A percentile compares a stretch with the other conserved stretches of the same genome.
Evolutionary conservation across 2,329 filamentous ascomycete species (phyloP).

Genomic region (Ciborinia camelliae): DNA sequence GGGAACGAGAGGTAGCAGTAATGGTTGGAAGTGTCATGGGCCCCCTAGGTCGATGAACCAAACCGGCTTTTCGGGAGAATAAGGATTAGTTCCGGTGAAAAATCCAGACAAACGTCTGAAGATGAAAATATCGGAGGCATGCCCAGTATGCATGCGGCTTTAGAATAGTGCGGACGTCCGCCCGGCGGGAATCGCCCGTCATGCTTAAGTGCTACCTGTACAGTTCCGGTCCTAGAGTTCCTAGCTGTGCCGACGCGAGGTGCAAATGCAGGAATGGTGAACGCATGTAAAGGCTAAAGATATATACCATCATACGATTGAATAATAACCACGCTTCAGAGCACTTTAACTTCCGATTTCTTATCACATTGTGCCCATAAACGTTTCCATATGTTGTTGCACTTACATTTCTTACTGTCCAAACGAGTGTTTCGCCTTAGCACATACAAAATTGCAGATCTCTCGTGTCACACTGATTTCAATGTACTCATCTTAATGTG

Average conservation of each 20-base stretch:
- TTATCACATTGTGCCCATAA: background rate
- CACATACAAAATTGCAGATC: background rate
- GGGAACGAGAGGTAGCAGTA: slow-evolving; percentile 90
- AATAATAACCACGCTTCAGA: background rate
- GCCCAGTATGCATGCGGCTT: background rate
- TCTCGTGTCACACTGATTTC: background rate
- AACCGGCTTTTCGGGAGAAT: background rate
- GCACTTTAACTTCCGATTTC: background rate
- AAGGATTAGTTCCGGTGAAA: background rate
- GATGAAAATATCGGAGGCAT: background rate
- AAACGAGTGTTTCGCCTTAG: background rate
- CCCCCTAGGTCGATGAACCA: slow-evolving; percentile 34
- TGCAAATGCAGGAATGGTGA: background rate
- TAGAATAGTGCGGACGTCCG: background rate
- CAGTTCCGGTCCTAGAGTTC: too few species aligned
- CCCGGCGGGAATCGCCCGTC: background rate
- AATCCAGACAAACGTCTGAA: background rate
- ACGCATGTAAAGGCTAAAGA: background rate
- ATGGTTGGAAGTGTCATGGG: slow-evolving; percentile 82
- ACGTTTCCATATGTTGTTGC: background rate
- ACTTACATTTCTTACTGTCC: background rate
- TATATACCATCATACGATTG: slow-evolving; percentile 1
- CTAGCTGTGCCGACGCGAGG: background rate
- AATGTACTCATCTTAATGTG: background rate
- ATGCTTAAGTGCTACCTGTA: background rate